Conservation (phyloP, 2,329 filamentous ascomycete genomes). For the Aspergillus alliaceus region DNA sequence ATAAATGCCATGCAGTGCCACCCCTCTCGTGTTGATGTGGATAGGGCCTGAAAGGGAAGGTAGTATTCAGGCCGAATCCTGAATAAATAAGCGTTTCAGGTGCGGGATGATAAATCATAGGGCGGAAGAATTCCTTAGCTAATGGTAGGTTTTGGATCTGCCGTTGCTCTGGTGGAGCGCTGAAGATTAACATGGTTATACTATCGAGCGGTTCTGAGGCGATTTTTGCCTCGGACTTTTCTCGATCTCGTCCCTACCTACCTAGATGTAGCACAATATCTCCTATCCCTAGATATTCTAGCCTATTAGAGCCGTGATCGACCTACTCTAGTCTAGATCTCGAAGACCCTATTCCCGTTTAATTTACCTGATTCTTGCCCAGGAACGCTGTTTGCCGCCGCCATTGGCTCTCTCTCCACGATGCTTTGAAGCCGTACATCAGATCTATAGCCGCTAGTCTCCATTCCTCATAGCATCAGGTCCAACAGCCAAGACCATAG, state of each 20-base stretch:
- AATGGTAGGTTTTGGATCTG: not conserved
- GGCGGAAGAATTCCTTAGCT: not conserved
- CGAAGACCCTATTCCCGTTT: not conserved
- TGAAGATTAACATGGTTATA: not conserved
- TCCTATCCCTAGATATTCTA: not conserved
- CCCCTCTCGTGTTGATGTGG: not conserved
- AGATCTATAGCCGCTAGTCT: not conserved
- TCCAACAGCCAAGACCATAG: not conserved
- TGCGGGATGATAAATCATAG: not conserved
- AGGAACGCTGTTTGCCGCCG: not conserved
- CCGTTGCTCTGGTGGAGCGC: not conserved
- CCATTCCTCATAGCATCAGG: not conserved
- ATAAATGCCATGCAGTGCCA: not conserved
- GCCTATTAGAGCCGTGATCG: not conserved
- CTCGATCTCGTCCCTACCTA: not conserved
- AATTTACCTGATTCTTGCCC: not conserved
- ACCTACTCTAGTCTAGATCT: not conserved
- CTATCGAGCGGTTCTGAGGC: not conserved
- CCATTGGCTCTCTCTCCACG: not conserved
- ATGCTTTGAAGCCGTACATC: too few species aligned
- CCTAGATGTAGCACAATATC: not conserved
- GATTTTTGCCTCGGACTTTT: not conserved
- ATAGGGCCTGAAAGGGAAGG: not conserved
- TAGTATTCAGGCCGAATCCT: not conserved
- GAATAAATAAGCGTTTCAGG: not conserved